A percentile compares a stretch with the other conserved stretches of the same genome.
Conservation (phyloP, 1,284 basidiomycete genomes). For the Somion occarium region DNA sequence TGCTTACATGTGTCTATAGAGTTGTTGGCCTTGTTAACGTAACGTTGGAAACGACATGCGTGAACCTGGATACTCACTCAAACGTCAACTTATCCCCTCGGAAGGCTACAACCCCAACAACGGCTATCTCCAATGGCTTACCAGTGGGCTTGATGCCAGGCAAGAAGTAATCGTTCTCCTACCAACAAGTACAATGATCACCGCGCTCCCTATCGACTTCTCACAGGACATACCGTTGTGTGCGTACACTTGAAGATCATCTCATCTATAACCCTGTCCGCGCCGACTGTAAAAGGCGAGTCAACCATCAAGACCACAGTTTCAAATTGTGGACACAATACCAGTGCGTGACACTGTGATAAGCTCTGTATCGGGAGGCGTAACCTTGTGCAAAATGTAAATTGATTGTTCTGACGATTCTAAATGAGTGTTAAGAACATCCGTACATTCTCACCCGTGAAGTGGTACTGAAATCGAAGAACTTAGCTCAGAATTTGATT, state of each 20-base stretch:
- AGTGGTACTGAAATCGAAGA: constrained; percentile 38
- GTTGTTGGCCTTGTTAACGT: neutral
- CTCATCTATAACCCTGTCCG: constrained; percentile 42
- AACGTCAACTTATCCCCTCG: constrained; percentile 49
- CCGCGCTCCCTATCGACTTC: neutral
- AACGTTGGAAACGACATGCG: too few species aligned
- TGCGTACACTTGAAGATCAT: constrained; percentile 44
- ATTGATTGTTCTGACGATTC: neutral
- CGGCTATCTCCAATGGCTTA: constrained; percentile 38
- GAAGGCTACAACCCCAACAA: constrained; percentile 49
- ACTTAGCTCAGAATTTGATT: constrained; percentile 1
- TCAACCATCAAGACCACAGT: neutral
- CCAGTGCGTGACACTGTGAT: constrained; percentile 41
- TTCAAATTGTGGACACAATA: constrained; percentile 11
- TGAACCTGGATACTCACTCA: too few species aligned
- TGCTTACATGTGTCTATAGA: constrained; percentile 26
- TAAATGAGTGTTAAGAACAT: neutral
- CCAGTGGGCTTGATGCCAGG: constrained; percentile 44
- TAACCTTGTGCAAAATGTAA: constrained; percentile 26
- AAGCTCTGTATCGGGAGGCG: constrained; percentile 37
- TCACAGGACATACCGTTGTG: constrained; percentile 30
- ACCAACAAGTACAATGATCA: neutral
- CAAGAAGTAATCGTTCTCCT: constrained; percentile 49
- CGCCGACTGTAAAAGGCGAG: constrained; percentile 30
- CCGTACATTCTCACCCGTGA: constrained; percentile 31